Base-by-base conservation (phyloP, 1,284 basidiomycete species). In the Naganishia sp. region DNA sequence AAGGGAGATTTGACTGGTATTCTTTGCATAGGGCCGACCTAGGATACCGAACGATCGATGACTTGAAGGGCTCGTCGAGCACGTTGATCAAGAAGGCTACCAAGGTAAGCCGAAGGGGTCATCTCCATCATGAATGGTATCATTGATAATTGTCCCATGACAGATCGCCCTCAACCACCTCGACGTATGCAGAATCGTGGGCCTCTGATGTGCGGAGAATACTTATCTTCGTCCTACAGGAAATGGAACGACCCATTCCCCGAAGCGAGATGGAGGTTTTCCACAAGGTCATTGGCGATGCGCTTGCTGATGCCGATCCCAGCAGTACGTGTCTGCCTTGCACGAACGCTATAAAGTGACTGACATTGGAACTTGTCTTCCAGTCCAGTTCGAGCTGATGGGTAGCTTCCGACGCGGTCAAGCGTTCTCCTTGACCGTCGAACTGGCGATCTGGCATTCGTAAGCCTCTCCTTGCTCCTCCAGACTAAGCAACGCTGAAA, bases 351-450 rank as follows among this genome's bases (percentile, higher is more conserved):
- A n/a, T 23, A 28, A 49, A 13, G 1, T 42, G 13, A 35, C 32
- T n/a, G 17, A 50, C 3, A 2, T 18, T 10, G 18, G 10, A 9
- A 11, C 17, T 58, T 21, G 35, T 1, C 25, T 9, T 9, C n/a
- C 41, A 76, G 74, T 74, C 53, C 45, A 66, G 1, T 74, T 72
- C 63, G 72, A 74, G 28, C 71, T 76, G 58, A 72, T 75, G 72
- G 75, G 74, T 11, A 73, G 71, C 10, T 75, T 71, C 50, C 65
- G 75, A n/a, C 68, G 75, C 21, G 75, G 75, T 15, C 72, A 75
- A 58, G 60, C 39, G 15, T 60, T 73, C 2, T 71, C 72, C 10
- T 71, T 71, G 25, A 74, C 74, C 65, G 71, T 76, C n/a, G 75
- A 76, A 52, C 63, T 76, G 49, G 72, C 74, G 15, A 70, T 74